phyloP scores from a whole-genome alignment of 2,329 filamentous ascomycete genomes.

The Fusarium euwallaceae region DNA sequence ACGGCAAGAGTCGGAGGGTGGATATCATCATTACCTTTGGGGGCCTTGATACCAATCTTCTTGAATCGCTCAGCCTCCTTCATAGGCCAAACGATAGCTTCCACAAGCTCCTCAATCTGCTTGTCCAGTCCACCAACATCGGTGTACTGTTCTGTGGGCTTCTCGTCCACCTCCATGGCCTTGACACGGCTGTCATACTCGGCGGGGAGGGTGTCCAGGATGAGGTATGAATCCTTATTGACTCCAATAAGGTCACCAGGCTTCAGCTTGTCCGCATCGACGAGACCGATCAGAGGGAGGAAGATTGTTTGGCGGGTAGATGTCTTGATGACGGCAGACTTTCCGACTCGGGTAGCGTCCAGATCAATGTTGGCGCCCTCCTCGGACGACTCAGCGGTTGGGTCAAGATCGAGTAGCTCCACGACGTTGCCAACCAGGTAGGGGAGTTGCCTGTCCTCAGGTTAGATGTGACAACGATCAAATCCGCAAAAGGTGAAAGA shows the following conservation, averaged over 20 bases:
- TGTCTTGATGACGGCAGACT: constrained; percentile 99
- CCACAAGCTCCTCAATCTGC: constrained; percentile 98
- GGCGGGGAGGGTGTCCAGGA: constrained; percentile 94
- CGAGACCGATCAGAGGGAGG: constrained; percentile 94
- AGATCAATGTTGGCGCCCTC: constrained; percentile 99
- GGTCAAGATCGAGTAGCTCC: constrained; percentile 95
- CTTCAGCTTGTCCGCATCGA: constrained; percentile 95
- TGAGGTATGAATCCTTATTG: constrained; percentile 98
- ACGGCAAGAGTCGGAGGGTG: constrained; percentile 71
- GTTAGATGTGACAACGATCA: constrained; percentile 6
- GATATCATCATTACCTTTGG: constrained; percentile 81
- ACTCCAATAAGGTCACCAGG: constrained; percentile 97
- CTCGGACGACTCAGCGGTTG: constrained; percentile 94
- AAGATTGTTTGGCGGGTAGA: constrained; percentile 99
- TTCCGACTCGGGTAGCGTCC: constrained; percentile 95
- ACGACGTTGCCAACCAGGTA: constrained; percentile 99
- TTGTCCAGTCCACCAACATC: constrained; percentile 98
- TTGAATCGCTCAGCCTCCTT: constrained; percentile 99
- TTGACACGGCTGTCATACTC: constrained; percentile 99
- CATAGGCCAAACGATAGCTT: constrained; percentile 99
- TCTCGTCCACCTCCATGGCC: constrained; percentile 99
- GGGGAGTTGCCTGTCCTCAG: constrained; percentile 81
- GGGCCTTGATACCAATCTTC: constrained; percentile 99
- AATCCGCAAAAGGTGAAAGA: constrained; percentile 5
- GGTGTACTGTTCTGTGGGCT: constrained; percentile 98